Evolutionary conservation across 768 basidiomycete species (phyloP).

Genomic region (Podaxis carcinomalis): DNA sequence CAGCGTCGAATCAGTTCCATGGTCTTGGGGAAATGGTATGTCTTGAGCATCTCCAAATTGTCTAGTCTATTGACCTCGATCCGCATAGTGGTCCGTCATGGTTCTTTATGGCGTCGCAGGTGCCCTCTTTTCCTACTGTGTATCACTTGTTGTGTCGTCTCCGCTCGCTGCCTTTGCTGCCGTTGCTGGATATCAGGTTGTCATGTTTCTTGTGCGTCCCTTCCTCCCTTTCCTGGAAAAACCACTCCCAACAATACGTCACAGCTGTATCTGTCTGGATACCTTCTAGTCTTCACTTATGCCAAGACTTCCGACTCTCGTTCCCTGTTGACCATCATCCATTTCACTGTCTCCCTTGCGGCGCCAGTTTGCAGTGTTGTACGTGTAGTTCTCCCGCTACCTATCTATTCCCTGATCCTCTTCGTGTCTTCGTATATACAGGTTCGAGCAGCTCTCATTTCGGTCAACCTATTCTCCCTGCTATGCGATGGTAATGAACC

Average conservation of each 20-base stretch:
- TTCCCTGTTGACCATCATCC: conserved; percentile 55
- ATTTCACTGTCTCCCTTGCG: conserved; percentile 64
- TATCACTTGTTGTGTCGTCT: conserved; percentile 55
- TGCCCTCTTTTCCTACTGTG: conserved; percentile 65
- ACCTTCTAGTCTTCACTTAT: conserved; percentile 72
- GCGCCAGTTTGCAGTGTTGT: conserved; percentile 71
- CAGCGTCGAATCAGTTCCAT: conserved; percentile 57
- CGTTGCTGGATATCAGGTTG: conserved; percentile 67
- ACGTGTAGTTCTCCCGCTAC: conserved; percentile 23
- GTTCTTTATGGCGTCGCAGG: conserved; percentile 68
- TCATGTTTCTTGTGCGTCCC: conserved; percentile 63
- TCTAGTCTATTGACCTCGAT: background rate
- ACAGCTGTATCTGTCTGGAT: conserved; percentile 61
- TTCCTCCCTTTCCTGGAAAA: background rate
- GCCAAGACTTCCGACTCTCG: conserved; percentile 54
- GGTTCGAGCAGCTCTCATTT: conserved; percentile 69
- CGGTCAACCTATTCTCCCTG: conserved; percentile 72
- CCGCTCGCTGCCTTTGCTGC: conserved; percentile 72
- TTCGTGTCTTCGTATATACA: conserved; percentile 19
- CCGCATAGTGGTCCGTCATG: conserved; percentile 60
- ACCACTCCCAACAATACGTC: background rate
- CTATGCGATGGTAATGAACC: conserved; percentile 55
- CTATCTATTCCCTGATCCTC: background rate
- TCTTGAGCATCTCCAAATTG: background rate
- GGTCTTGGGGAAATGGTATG: conserved; percentile 62